phyloP scores from a whole-genome alignment of 2,329 filamentous ascomycete genomes.

The Lasiodiplodia gonubiensis region DNA sequence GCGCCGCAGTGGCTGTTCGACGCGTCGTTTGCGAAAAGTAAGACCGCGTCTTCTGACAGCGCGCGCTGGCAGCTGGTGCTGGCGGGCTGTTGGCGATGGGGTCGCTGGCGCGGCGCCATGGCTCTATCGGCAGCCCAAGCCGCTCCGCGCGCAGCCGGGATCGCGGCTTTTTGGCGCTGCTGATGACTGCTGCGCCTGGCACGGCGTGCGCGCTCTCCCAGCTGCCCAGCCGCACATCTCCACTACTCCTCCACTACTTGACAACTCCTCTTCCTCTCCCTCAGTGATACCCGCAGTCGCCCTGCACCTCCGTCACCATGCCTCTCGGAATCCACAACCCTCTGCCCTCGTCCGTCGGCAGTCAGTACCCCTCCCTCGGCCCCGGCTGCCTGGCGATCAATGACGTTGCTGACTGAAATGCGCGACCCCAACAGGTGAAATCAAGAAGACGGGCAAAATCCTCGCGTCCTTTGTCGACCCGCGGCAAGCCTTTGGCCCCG shows the following conservation, averaged over 20 bases:
- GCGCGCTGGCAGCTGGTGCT: background rate
- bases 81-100: background rate
- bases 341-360: constrained; percentile 59
- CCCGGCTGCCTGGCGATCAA: constrained; percentile 30
- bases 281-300: constrained; percentile 19
- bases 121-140: constrained; percentile 11
- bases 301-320: constrained; percentile 20
- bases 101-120: constrained; percentile 15
- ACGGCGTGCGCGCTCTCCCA: constrained; percentile 12
- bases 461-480: constrained; percentile 94
- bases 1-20: constrained; percentile 12
- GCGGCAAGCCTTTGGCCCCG: constrained; percentile 88
- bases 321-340: constrained; percentile 58
- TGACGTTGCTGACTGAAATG: constrained; percentile 43
- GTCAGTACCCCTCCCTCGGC: constrained; percentile 44
- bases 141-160: constrained; percentile 24
- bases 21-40: constrained; percentile 1
- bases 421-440: constrained; percentile 72
- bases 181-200: constrained; percentile 24
- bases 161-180: constrained; percentile 25
- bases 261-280: background rate
- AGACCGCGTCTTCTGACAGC: background rate
- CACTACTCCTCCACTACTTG: constrained; percentile 1
- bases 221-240: constrained; percentile 18
- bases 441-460: constrained; percentile 96